Evolutionary conservation across 306 rosid species (phyloP), one percentile per base, ranked within the genome.

Genomic region (Argentina anserina): DNA sequence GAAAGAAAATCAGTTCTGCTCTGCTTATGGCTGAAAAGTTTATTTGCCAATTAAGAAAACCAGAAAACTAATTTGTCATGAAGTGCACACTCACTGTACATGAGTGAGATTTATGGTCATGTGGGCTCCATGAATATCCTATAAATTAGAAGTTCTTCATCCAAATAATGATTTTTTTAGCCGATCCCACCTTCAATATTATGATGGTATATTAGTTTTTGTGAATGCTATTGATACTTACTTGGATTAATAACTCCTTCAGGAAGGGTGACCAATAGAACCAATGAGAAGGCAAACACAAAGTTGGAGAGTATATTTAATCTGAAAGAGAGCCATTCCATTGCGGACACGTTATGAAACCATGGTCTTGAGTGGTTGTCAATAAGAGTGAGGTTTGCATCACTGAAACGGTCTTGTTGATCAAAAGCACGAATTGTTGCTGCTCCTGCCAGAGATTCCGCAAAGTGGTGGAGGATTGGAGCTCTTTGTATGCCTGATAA

Each of bases 301-400:
- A 94, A 94, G 80, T 94, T 94, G 43, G 98, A 91, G 15, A 94
- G 88, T 34, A 94, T 37, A 77, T 94, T 94, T 71, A 94, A 76
- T 80, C 98, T 87, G 87, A 79, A 94, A 68, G 96, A 94, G 28
- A 91, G 94, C 98, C 98, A 94, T 75, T 94, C 98, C 98, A 94
- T 91, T 25, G 95, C 97, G 34, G 98, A 87, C 20, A 86, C 82
- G 56, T 89, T 94, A 69, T 94, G 97, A 79, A 94, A 91, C 98
- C 98, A 94, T 26, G 98, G 98, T 73, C 84, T 89, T n/a, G 98
- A 88, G 81, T 82, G 84, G 56, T 72, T 71, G 81, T 94, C 97
- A 69, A 91, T 81, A 62, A 87, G 97, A 36, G 46, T 72, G 60
- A 94, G 86, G 77, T 94, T 94, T 59, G 89, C 70, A 46, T 76